Percentiles rank a stretch among this genome's conserved stretches.
phyloP scores from a whole-genome alignment of 2,329 filamentous ascomycete species.

The Claviceps sorghi region DNA sequence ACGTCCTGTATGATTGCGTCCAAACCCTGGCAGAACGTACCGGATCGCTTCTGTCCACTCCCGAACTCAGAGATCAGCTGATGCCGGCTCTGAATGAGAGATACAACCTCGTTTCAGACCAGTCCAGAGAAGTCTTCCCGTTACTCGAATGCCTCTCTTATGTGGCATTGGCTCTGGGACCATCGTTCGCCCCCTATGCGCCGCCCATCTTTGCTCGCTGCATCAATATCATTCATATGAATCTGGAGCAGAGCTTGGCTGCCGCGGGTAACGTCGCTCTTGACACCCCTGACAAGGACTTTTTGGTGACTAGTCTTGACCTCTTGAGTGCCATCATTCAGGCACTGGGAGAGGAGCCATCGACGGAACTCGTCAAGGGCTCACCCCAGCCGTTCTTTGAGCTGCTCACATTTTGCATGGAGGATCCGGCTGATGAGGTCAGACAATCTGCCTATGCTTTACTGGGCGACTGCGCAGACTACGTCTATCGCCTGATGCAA shows the following conservation, averaged over 20 bases:
- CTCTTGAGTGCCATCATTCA: conserved; percentile 88
- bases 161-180: conserved; percentile 71
- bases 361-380: conserved; percentile 58
- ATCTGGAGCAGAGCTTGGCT: conserved; percentile 66
- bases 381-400: conserved; percentile 81
- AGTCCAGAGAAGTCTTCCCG: conserved; percentile 87
- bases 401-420: conserved; percentile 80
- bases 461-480: conserved; percentile 87
- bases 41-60: conserved; percentile 63
- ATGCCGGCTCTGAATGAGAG: conserved; percentile 87
- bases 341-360: conserved; percentile 60
- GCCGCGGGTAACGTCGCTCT: conserved; percentile 52
- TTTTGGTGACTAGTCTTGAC: conserved; percentile 87
- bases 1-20: conserved; percentile 95
- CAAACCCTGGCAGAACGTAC: conserved; percentile 92
- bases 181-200: conserved; percentile 72
- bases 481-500: conserved; percentile 70
- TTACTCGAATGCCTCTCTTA: conserved; percentile 94
- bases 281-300: conserved; percentile 88
- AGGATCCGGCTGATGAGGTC: conserved; percentile 80
- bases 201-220: conserved; percentile 76
- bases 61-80: conserved; percentile 65
- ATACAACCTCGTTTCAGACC: conserved; percentile 75
- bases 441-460: conserved; percentile 92
- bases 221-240: conserved; percentile 79